A percentile compares a stretch with the other conserved stretches of the same genome.
These are phyloP conservation scores for Berberis vulgaris DNA, from an alignment of 164 flowering plant species.

Conservation along the genomic window DNA sequence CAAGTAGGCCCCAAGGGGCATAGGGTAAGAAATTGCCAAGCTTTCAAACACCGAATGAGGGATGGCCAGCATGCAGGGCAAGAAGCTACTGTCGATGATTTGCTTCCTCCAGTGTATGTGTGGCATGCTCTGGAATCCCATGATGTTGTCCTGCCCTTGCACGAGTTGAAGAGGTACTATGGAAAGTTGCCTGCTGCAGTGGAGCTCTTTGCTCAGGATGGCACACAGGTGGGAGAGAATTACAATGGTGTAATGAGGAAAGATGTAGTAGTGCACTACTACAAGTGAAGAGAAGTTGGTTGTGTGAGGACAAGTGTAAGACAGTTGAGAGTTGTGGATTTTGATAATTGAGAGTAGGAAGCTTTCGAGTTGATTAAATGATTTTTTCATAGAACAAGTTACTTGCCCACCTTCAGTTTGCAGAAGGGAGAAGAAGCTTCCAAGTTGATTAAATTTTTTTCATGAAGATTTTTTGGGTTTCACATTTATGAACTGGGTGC, in stretches of 20 bases:
- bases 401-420: too few species aligned
- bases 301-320: not conserved
- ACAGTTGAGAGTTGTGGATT: too few species aligned
- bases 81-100: constrained; percentile 1
- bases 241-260: not conserved
- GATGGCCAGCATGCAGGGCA: constrained; percentile 3
- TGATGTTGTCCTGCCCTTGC: not conserved
- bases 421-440: too few species aligned
- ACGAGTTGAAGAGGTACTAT: not conserved
- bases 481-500: too few species aligned
- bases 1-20: constrained; percentile 3
- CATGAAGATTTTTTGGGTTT: too few species aligned
- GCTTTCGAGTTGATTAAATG: too few species aligned
- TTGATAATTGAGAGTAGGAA: too few species aligned
- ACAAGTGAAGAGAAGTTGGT: not conserved
- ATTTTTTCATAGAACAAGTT: too few species aligned
- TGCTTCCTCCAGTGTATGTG: not conserved
- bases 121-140: not conserved
- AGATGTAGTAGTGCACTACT: not conserved
- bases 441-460: too few species aligned
- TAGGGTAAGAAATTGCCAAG: not conserved
- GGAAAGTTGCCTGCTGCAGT: not conserved
- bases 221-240: not conserved
- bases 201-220: constrained; percentile 1
- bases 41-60: not conserved